Evolutionary conservation across 768 basidiomycete species (phyloP), one percentile per base, ranked within the genome.

Genomic region (Leccinum arenicola): DNA sequence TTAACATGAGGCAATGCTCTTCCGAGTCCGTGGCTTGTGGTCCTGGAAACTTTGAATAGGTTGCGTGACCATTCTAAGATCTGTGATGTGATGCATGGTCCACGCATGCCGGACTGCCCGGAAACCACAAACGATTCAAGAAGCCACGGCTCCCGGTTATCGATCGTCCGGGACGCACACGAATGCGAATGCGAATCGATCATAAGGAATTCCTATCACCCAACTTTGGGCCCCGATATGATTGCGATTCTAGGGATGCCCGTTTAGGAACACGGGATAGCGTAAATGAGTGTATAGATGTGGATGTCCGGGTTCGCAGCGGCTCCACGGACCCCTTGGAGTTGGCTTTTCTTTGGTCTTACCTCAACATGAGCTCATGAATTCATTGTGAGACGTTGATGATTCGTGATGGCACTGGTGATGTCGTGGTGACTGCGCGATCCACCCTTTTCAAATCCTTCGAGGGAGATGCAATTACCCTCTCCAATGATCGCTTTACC

Each of bases 281-380:
- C 50, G 48, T 59, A 58, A 59, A 43, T 19, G 43, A 45, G 40
- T 7, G 45, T 48, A 52, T 45, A n/a, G 49, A 52, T 35, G 43
- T 43, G 48, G 49, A 29, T 45, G 50, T n/a, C n/a, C 51, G 21
- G 21, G 19, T 55, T 21, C 36, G 43, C 17, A 45, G 19, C 29
- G 29, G 52, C 54, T 64, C 68, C 70, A 70, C 64, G 70, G 66
- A 64, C 45, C 62, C 62, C 68, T 60, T 72, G 70, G 70, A 61
- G 63, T 56, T 61, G 48, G 10, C 5, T 21, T 23, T 45, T 45
- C 43, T 19, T 19, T 45, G 10, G 5, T 45, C 17, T 57, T 40
- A 15, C 54, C 53, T 29, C 50, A 12, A 29, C 36, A 47, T 50
- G 58, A 56, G 45, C 52, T 58, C 54, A 53, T 48, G 36, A 25